phyloP scores from a whole-genome alignment of 257 asterid species.

The Eucommia ulmoides region DNA sequence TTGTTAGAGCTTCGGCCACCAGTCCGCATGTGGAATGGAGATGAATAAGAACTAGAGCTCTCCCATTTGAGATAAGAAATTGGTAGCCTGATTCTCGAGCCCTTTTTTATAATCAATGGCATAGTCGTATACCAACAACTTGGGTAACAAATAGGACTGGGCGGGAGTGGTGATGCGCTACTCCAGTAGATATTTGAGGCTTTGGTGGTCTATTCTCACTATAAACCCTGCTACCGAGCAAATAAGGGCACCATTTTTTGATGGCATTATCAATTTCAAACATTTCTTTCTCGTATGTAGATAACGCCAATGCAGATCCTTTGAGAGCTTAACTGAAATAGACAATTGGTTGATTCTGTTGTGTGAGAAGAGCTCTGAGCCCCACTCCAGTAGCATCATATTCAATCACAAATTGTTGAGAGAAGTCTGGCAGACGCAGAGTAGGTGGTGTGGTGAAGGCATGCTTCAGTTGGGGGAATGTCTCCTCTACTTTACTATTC shows the following conservation, averaged over 20 bases:
- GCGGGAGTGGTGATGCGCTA: not conserved
- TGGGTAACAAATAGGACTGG: not conserved
- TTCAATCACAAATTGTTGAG: not conserved
- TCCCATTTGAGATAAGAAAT: not conserved
- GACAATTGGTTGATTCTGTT: not conserved
- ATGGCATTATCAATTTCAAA: not conserved
- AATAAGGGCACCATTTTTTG: not conserved
- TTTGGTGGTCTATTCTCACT: not conserved
- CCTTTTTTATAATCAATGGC: no score
- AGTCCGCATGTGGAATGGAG: not conserved
- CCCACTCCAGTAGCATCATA: not conserved
- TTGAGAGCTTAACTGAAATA: not conserved
- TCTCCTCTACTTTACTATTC: not conserved
- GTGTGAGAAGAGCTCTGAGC: not conserved
- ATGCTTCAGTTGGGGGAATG: not conserved
- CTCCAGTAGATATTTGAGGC: not conserved
- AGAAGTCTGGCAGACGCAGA: not conserved
- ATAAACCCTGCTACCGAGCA: not conserved
- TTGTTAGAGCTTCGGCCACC: not conserved
- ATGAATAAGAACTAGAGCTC: not conserved
- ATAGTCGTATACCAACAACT: not conserved
- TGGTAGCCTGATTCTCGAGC: not conserved
- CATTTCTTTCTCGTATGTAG: not conserved
- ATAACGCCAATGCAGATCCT: not conserved
- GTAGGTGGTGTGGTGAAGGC: not conserved